Evolutionary conservation across 1,284 basidiomycete species (phyloP).

Genomic region (Heterobasidion occidentale): DNA sequence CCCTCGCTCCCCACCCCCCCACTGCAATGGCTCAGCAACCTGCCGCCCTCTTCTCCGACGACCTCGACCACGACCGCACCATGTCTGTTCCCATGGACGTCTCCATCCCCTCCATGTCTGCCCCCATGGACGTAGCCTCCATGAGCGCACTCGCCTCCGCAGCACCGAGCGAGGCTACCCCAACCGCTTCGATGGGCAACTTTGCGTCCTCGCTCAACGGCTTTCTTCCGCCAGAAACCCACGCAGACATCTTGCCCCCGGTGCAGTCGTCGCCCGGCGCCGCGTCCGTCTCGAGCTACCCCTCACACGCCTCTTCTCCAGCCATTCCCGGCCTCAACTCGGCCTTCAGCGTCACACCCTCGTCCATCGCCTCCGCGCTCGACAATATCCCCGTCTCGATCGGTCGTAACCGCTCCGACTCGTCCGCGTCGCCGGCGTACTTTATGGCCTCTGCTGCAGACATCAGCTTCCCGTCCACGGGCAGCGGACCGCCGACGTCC

Average conservation of each 20-base stretch:
- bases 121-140: conserved; percentile 11
- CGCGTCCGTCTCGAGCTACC: conserved; percentile 29
- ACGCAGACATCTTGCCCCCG: conserved; percentile 17
- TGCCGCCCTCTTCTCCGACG: conserved; percentile 28
- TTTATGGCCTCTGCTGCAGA: conserved; percentile 21
- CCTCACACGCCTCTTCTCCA: conserved; percentile 35
- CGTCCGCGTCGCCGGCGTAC: conserved; percentile 26
- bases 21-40: conserved; percentile 7
- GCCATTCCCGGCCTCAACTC: conserved; percentile 23
- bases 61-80: conserved; percentile 25
- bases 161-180: conserved; percentile 6
- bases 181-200: conserved; percentile 6
- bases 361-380: conserved; percentile 27
- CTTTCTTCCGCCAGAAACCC: conserved; percentile 18
- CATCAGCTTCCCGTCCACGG: conserved; percentile 21
- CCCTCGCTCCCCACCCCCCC: conserved; percentile 15
- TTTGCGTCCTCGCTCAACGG: conserved; percentile 16
- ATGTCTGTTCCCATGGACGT: conserved; percentile 32
- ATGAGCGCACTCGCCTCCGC: conserved; percentile 6
- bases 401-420: conserved; percentile 27
- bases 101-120: conserved; percentile 11
- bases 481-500: conserved; percentile 22
- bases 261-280: conserved; percentile 32
- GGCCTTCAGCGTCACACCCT: conserved; percentile 21
- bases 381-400: conserved; percentile 17